These are phyloP conservation scores for Aspergillus novofumigatus DNA, from an alignment of 2,329 filamentous ascomycete genomes.

Conservation along the genomic window DNA sequence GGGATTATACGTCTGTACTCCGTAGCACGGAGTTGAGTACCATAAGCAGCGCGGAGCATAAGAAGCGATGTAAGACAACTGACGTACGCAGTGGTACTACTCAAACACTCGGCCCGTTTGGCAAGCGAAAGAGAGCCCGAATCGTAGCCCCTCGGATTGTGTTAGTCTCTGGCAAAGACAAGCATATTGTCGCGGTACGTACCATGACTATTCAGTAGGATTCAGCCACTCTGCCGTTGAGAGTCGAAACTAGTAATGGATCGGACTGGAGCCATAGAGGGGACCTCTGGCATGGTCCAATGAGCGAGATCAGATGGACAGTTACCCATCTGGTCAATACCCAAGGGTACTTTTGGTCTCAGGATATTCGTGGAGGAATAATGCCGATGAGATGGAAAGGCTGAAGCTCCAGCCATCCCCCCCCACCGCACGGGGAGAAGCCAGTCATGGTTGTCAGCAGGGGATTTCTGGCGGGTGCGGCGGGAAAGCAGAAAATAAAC, in stretches of 20 bases:
- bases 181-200: neutral
- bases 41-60: neutral
- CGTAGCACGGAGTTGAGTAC: neutral
- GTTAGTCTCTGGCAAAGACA: neutral
- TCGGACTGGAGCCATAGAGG: too few species aligned
- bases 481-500: conserved; percentile 7
- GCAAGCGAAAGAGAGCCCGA: neutral
- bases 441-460: neutral
- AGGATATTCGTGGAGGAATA: too few species aligned
- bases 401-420: neutral
- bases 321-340: too few species aligned
- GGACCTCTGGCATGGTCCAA: too few species aligned
- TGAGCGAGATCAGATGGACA: too few species aligned
- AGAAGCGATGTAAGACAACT: neutral
- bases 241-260: too few species aligned
- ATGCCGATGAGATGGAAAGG: neutral
- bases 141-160: neutral
- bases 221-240: too few species aligned
- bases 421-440: neutral
- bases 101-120: neutral
- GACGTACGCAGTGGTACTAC: neutral
- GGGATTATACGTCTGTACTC: neutral
- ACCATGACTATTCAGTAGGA: too few species aligned
- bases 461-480: conserved; percentile 13
- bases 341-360: too few species aligned